These are phyloP conservation scores for Erythrobasidium yunnanense DNA, from an alignment of 768 basidiomycete species.

Conservation along the genomic window DNA sequence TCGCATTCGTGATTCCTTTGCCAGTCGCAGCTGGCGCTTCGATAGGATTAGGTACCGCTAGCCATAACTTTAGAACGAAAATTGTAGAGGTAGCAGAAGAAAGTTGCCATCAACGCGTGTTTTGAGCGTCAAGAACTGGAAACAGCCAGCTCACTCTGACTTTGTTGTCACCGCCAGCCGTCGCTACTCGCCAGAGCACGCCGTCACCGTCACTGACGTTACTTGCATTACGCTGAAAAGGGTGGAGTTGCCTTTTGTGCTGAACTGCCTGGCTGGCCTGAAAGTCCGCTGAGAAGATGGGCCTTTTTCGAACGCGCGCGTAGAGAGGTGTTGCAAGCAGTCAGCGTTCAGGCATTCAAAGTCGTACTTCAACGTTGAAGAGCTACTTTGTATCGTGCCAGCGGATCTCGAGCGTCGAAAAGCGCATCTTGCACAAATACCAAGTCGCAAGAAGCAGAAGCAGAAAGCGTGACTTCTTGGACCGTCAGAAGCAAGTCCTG, in stretches of 20 bases:
- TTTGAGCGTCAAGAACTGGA: slow-evolving; percentile 6
- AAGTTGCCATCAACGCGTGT: too few species aligned
- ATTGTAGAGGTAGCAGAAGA: neutral
- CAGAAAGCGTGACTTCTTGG: too few species aligned
- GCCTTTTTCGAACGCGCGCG: too few species aligned
- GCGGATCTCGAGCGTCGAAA: slow-evolving; percentile 49
- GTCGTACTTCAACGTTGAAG: too few species aligned
- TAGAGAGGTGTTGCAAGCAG: too few species aligned
- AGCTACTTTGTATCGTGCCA: slow-evolving; percentile 67
- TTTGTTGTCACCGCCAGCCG: slow-evolving; percentile 92
- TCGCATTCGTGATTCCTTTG: neutral
- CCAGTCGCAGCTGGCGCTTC: too few species aligned
- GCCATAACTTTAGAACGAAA: slow-evolving; percentile 60
- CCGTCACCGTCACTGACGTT: slow-evolving; percentile 32
- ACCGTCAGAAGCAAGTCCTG: too few species aligned
- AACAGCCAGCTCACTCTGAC: slow-evolving; percentile 62
- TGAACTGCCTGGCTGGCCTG: slow-evolving; percentile 59
- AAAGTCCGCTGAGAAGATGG: slow-evolving; percentile 93
- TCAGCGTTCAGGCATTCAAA: too few species aligned
- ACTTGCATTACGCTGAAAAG: slow-evolving; percentile 30
- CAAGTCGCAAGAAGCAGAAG: too few species aligned
- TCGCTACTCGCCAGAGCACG: slow-evolving; percentile 77
- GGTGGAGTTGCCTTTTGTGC: slow-evolving; percentile 42
- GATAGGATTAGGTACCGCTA: slow-evolving; percentile 50
- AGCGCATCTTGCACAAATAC: too few species aligned